Conservation (phyloP, 352 stramenopile species). For the Thraustotheca clavata region DNA sequence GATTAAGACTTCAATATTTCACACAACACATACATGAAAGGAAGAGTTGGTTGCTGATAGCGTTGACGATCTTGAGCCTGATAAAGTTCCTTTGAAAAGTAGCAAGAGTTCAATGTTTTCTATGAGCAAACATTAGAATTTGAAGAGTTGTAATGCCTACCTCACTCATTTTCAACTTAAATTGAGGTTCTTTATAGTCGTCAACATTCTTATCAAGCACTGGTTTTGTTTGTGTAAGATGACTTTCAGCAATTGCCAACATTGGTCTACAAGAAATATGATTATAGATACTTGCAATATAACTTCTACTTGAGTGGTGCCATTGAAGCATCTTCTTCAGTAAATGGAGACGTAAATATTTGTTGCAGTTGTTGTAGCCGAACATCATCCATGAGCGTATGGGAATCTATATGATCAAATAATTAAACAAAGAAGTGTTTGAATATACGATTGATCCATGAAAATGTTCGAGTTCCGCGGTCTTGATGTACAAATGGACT, state of each 20-base stretch:
- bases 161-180: too few relatives aligned
- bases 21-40: slow-evolving; percentile 11
- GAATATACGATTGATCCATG: not conserved
- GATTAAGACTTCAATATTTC: not conserved
- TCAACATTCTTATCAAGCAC: too few relatives aligned
- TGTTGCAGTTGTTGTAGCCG: slow-evolving; percentile 8
- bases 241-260: not conserved
- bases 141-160: too few relatives aligned
- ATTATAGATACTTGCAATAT: not conserved
- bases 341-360: slow-evolving; percentile 8
- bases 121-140: not conserved
- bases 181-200: too few relatives aligned
- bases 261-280: not conserved
- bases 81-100: not conserved
- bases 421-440: not conserved
- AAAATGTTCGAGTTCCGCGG: not conserved
- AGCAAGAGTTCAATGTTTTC: not conserved
- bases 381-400: not conserved
- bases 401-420: not conserved
- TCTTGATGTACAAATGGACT: not conserved
- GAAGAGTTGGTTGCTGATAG: not conserved
- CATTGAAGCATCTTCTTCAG: not conserved
- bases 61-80: slow-evolving; percentile 12
- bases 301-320: not conserved
- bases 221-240: too few relatives aligned